A percentile compares a stretch with the other conserved stretches of the same genome.
Conservation (phyloP, 495 filamentous ascomycete species). For the Letharia columbiana region DNA sequence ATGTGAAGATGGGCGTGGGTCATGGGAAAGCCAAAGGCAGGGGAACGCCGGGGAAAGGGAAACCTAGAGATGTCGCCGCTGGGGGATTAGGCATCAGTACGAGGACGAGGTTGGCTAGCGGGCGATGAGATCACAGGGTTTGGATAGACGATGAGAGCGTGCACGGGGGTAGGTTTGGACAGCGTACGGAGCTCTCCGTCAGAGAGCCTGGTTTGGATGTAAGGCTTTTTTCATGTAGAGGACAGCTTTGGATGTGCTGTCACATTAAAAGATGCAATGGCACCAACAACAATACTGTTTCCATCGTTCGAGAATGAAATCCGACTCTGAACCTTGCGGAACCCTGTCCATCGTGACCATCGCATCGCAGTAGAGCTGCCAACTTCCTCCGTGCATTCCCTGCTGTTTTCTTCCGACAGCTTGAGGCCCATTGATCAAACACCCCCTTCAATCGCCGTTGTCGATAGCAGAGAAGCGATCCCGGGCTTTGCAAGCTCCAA, state of each 20-base stretch:
- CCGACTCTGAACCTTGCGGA: neutral
- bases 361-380: neutral
- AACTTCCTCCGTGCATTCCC: neutral
- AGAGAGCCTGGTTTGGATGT: neutral
- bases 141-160: neutral
- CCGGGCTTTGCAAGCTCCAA: neutral
- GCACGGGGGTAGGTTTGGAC: neutral
- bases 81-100: constrained; percentile 22
- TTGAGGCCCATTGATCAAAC: neutral
- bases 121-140: neutral
- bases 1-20: constrained; percentile 36
- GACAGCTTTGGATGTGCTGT: neutral
- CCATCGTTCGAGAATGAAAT: neutral
- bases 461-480: neutral
- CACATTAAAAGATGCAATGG: neutral
- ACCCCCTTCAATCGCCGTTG: neutral
- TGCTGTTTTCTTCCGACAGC: neutral
- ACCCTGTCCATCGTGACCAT: neutral
- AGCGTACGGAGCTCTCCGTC: neutral
- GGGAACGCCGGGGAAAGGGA: constrained; percentile 19
- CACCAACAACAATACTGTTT: neutral
- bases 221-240: neutral
- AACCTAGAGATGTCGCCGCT: constrained; percentile 22
- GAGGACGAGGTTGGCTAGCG: constrained; percentile 34
- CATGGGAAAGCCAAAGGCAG: constrained; percentile 27